These are phyloP conservation scores for Vicia sativa DNA, from an alignment of 306 rosid genomes.

Conservation along the genomic window DNA sequence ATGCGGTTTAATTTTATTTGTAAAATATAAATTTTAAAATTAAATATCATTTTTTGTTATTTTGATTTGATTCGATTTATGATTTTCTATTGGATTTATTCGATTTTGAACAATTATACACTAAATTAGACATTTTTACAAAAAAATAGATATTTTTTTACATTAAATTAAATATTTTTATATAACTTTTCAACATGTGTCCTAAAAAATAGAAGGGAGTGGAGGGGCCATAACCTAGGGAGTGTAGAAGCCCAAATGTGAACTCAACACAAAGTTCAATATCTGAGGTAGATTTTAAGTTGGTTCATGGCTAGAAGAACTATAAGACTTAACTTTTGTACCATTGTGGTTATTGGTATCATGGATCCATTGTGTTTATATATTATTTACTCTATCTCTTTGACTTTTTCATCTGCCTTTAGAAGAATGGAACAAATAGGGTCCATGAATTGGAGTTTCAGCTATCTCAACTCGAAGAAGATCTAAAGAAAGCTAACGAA, in stretches of 20 bases:
- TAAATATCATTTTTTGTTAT: too few species aligned
- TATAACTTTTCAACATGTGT: too few species aligned
- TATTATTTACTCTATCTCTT: conserved; percentile 2
- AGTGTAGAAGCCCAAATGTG: conserved; percentile 62
- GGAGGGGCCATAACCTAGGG: too few species aligned
- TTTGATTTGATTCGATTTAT: too few species aligned
- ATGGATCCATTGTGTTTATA: neutral
- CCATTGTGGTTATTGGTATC: conserved; percentile 13
- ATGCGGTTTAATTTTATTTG: too few species aligned
- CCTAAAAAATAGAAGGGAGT: too few species aligned
- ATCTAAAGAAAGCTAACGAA: conserved; percentile 68
- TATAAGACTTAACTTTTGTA: neutral
- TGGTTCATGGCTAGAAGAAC: neutral
- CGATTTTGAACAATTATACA: too few species aligned
- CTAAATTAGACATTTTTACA: too few species aligned
- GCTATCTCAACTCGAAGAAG: conserved; percentile 73
- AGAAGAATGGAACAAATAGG: conserved; percentile 66
- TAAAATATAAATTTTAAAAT: too few species aligned
- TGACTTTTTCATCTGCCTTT: conserved; percentile 28
- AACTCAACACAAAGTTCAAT: conserved; percentile 62
- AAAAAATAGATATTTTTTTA: too few species aligned
- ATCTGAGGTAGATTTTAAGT: conserved; percentile 58
- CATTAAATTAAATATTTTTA: too few species aligned
- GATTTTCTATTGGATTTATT: too few species aligned
- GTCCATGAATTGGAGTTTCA: conserved; percentile 69